A percentile compares a stretch with the other conserved stretches of the same genome.
These are phyloP conservation scores for Luvunga scandens DNA, from an alignment of 345 rosid species.

Conservation along the genomic window DNA sequence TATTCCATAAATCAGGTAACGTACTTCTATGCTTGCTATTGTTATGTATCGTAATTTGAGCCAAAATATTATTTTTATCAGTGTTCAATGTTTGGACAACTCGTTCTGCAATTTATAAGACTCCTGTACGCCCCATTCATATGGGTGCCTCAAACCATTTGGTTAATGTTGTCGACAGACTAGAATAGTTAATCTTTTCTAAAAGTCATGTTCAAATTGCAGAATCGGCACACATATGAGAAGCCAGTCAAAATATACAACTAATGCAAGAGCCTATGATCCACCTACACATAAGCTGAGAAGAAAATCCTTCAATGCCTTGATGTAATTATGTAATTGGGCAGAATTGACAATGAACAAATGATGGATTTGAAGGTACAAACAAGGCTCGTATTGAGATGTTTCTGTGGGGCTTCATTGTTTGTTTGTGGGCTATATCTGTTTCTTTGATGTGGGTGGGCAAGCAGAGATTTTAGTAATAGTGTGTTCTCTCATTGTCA, in stretches of 20 bases:
- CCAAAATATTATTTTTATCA: background rate
- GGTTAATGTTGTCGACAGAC: background rate
- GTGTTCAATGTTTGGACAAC: background rate
- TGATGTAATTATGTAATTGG: conserved; percentile 9
- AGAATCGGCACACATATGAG: conserved; percentile 61
- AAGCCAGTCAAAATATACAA: conserved; percentile 65
- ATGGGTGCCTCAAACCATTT: background rate
- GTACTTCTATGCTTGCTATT: background rate
- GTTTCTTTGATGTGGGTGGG: conserved; percentile 13
- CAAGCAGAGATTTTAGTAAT: background rate
- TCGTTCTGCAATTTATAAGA: background rate
- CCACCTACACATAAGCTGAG: conserved; percentile 13
- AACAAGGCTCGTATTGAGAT: conserved; percentile 10
- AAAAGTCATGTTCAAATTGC: conserved; percentile 14
- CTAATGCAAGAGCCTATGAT: conserved; percentile 29
- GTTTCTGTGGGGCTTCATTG: conserved; percentile 22
- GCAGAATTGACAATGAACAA: background rate
- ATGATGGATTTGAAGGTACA: conserved; percentile 14
- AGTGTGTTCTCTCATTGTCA: conserved; percentile 5
- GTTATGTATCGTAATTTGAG: background rate
- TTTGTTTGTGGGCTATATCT: conserved; percentile 33
- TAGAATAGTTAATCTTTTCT: background rate
- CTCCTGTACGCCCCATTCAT: too few relatives aligned
- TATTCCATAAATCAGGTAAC: conserved; percentile 74
- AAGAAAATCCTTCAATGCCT: conserved; percentile 15